A percentile compares a stretch with the other conserved stretches of the same genome.
phyloP scores from a whole-genome alignment of 2,329 filamentous ascomycete species.

The Aspergillus arachidicola region DNA sequence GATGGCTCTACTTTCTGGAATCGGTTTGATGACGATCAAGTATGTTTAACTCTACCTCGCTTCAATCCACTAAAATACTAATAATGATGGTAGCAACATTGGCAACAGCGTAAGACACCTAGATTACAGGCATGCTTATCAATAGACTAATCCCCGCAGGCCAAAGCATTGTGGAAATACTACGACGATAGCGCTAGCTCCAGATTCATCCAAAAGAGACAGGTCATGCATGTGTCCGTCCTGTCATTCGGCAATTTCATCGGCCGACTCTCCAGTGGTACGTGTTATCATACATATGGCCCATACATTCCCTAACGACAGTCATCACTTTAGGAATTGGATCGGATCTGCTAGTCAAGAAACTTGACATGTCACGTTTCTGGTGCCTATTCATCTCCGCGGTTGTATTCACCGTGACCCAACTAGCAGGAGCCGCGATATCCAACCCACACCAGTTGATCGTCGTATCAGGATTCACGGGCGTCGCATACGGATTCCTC shows the following conservation, averaged over 20 bases:
- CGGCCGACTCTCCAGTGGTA: constrained; percentile 77
- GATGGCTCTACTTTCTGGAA: constrained; percentile 87
- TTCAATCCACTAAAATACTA: constrained; percentile 27
- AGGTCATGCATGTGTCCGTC: constrained; percentile 91
- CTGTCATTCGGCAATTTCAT: constrained; percentile 86
- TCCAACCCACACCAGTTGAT: constrained; percentile 75
- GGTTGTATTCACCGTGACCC: constrained; percentile 75
- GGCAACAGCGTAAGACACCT: constrained; percentile 69
- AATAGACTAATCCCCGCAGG: constrained; percentile 34
- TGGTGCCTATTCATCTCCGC: constrained; percentile 87
- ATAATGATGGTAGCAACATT: constrained; percentile 70
- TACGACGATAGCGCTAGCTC: constrained; percentile 74
- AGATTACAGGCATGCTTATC: not conserved
- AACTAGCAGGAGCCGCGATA: constrained; percentile 74
- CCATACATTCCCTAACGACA: constrained; percentile 3
- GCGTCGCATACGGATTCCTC: constrained; percentile 86
- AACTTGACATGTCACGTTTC: constrained; percentile 75
- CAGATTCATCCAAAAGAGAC: constrained; percentile 75
- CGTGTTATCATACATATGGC: constrained; percentile 29
- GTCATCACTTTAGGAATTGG: constrained; percentile 66
- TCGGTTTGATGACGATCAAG: constrained; percentile 99
- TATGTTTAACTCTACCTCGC: constrained; percentile 38
- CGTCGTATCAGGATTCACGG: constrained; percentile 79
- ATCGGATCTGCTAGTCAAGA: constrained; percentile 85
- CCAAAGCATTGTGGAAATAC: constrained; percentile 82